phyloP scores from a whole-genome alignment of 495 filamentous ascomycete species.

The Hypoxylon rickii region DNA sequence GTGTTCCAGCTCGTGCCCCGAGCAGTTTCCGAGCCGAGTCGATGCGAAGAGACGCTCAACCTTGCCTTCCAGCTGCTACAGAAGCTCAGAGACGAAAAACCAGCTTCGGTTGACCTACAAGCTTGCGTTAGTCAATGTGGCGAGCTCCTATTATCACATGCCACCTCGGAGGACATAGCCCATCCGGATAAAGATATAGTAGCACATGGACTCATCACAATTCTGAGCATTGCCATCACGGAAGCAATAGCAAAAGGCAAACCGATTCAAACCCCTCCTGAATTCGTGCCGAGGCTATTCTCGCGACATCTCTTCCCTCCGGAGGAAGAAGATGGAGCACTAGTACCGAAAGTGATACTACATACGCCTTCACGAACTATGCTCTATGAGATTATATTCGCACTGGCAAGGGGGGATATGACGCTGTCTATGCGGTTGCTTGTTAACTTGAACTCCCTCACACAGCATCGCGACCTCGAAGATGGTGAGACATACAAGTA shows the following conservation, averaged over 20 bases:
- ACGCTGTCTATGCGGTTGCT: constrained; percentile 56
- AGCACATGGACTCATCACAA: constrained; percentile 52
- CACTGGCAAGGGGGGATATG: constrained; percentile 60
- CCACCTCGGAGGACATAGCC: constrained; percentile 50
- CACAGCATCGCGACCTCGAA: constrained; percentile 47
- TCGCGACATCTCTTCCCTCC: constrained; percentile 70
- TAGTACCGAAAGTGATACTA: constrained; percentile 46
- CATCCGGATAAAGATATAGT: constrained; percentile 55
- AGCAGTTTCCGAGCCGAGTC: constrained; percentile 40
- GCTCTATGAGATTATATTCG: constrained; percentile 66
- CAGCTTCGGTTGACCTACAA: constrained; percentile 55
- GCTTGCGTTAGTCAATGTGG: constrained; percentile 59
- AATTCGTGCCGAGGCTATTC: constrained; percentile 64
- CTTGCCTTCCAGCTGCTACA: constrained; percentile 56
- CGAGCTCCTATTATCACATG: constrained; percentile 57
- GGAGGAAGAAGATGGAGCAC: constrained; percentile 45
- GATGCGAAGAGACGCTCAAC: constrained; percentile 51
- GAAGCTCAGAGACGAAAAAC: constrained; percentile 56
- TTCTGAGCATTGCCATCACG: constrained; percentile 40
- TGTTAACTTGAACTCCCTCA: constrained; percentile 56
- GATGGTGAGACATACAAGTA: constrained; percentile 51
- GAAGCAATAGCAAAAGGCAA: constrained; percentile 13
- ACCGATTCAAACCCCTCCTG: constrained; percentile 8
- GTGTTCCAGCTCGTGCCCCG: constrained; percentile 47
- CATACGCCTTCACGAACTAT: constrained; percentile 63